Evolutionary conservation across 495 filamentous ascomycete species (phyloP).

Genomic region (Daldinia decipiens): DNA sequence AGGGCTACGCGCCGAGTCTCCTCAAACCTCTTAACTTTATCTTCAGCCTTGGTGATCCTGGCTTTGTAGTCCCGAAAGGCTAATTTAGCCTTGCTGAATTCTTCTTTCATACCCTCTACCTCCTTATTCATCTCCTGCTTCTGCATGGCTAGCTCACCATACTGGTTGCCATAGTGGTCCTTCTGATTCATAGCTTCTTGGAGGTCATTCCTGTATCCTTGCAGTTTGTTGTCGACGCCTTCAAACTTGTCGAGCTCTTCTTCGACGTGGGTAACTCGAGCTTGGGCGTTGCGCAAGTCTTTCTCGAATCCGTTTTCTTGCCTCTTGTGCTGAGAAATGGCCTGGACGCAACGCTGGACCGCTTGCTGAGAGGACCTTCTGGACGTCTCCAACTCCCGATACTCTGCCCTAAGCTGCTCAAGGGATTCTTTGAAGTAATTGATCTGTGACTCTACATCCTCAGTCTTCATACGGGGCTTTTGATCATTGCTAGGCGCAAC

Average conservation of each 20-base stretch:
- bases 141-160: slow-evolving; percentile 48
- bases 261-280: slow-evolving; percentile 43
- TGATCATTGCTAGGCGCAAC: slow-evolving; percentile 47
- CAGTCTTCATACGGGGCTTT: slow-evolving; percentile 80
- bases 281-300: slow-evolving; percentile 40
- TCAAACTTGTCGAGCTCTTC: slow-evolving; percentile 57
- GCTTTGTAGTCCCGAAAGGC: slow-evolving; percentile 60
- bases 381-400: slow-evolving; percentile 48
- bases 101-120: slow-evolving; percentile 45
- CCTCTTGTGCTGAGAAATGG: slow-evolving; percentile 64
- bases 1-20: slow-evolving; percentile 66
- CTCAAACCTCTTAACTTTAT: slow-evolving; percentile 61
- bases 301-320: slow-evolving; percentile 40
- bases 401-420: slow-evolving; percentile 57
- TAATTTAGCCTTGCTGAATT: slow-evolving; percentile 45
- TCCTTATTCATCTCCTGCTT: slow-evolving; percentile 53
- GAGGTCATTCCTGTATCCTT: slow-evolving; percentile 49
- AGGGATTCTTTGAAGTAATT: slow-evolving; percentile 50
- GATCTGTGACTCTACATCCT: slow-evolving; percentile 61
- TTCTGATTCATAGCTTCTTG: slow-evolving; percentile 44
- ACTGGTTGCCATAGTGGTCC: slow-evolving; percentile 57
- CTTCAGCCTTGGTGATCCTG: slow-evolving; percentile 64
- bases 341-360: slow-evolving; percentile 67
- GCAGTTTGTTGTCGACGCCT: slow-evolving; percentile 53
- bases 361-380: slow-evolving; percentile 63